phyloP scores from a whole-genome alignment of 257 asterid species.

The Solanum stenotomum region DNA sequence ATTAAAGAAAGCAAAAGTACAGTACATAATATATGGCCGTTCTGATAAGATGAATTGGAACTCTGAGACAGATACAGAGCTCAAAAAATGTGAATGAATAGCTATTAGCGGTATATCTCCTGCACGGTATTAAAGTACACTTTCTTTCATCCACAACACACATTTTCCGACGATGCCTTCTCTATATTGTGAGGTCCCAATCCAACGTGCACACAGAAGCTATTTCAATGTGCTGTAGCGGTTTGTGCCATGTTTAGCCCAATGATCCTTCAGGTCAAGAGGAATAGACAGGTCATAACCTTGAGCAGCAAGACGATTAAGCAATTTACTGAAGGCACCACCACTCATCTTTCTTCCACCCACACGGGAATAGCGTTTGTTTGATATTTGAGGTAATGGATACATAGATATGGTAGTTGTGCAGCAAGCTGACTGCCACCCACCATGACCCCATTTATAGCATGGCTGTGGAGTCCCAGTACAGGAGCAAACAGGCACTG shows the following conservation, averaged over 20 bases:
- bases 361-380: slow-evolving; percentile 69
- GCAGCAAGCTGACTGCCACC: slow-evolving; percentile 96
- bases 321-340: slow-evolving; percentile 68
- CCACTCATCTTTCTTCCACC: slow-evolving; percentile 96
- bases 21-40: neutral
- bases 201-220: neutral
- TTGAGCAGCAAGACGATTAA: slow-evolving; percentile 66
- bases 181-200: neutral
- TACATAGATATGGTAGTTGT: slow-evolving; percentile 80
- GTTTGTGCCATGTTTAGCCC: slow-evolving; percentile 92
- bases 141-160: slow-evolving; percentile 1
- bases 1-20: neutral
- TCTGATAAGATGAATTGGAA: neutral
- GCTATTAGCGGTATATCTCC: neutral
- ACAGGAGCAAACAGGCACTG: slow-evolving; percentile 84
- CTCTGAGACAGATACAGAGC: neutral
- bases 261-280: slow-evolving; percentile 75
- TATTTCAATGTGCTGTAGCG: slow-evolving; percentile 75
- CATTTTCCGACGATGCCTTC: neutral
- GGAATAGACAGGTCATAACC: slow-evolving; percentile 69
- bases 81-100: neutral
- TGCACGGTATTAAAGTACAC: neutral
- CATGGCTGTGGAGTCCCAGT: slow-evolving; percentile 92
- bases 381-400: slow-evolving; percentile 76
- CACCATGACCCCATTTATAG: slow-evolving; percentile 91